Evolutionary conservation across 768 basidiomycete species (phyloP).

Genomic region (Crucibulum laeve): DNA sequence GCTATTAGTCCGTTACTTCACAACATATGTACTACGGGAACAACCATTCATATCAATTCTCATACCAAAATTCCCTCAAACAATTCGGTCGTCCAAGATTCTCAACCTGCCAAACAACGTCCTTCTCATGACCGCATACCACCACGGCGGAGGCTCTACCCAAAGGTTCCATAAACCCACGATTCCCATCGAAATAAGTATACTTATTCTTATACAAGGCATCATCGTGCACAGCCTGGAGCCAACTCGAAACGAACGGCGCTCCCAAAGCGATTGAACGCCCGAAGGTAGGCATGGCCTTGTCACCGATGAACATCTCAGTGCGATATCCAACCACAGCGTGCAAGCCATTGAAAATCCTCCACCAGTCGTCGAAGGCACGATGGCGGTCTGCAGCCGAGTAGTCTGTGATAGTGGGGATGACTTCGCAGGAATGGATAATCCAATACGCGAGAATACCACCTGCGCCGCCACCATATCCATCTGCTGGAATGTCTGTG

Average conservation of each 20-base stretch:
- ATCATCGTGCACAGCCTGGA: constrained; percentile 5
- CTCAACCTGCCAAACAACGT: neutral
- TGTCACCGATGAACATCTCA: constrained; percentile 3
- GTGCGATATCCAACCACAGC: constrained; percentile 5
- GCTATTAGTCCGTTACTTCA: no score
- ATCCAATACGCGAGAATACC: constrained; percentile 6
- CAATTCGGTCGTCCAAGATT: neutral
- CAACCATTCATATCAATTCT: no score
- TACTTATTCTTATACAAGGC: neutral
- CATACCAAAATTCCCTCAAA: constrained; percentile 2
- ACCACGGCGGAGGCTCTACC: constrained; percentile 3
- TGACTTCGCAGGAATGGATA: constrained; percentile 5
- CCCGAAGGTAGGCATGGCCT: neutral
- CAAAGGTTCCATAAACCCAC: neutral
- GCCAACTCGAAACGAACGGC: constrained; percentile 5
- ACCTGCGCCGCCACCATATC: neutral
- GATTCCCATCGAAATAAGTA: constrained; percentile 3
- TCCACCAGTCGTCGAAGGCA: constrained; percentile 6
- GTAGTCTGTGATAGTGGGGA: constrained; percentile 6
- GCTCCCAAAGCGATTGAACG: neutral
- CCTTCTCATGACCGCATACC: constrained; percentile 1
- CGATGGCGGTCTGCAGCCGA: neutral
- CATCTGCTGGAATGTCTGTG: constrained; percentile 1
- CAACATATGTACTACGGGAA: no score
- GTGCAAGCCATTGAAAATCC: constrained; percentile 8